Percentiles rank a stretch among this genome's conserved stretches.
phyloP scores from a whole-genome alignment of 1,284 basidiomycete genomes.

The Trametes hirsuta region DNA sequence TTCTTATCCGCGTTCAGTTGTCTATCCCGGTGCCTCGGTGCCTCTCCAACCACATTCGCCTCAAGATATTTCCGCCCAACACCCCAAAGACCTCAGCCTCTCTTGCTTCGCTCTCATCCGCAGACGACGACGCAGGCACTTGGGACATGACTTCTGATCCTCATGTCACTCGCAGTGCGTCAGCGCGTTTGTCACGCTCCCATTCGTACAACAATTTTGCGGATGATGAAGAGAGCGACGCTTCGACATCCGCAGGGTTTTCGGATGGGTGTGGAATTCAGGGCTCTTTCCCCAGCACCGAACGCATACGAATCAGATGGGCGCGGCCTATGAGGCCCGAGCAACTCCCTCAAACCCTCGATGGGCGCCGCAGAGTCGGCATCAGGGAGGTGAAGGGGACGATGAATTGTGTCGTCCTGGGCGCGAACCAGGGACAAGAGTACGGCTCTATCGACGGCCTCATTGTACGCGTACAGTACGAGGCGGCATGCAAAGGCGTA shows the following conservation, averaged over 20 bases:
- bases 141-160: conserved; percentile 83
- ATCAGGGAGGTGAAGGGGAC: conserved; percentile 67
- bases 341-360: conserved; percentile 47
- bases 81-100: conserved; percentile 55
- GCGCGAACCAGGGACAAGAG: conserved; percentile 39
- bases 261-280: conserved; percentile 68
- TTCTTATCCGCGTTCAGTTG: conserved; percentile 46
- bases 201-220: conserved; percentile 70
- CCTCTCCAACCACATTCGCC: conserved; percentile 71
- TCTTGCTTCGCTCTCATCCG: conserved; percentile 72
- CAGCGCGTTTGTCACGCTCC: conserved; percentile 51
- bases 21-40: conserved; percentile 77
- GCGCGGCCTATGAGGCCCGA: conserved; percentile 63
- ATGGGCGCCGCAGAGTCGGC: conserved; percentile 65
- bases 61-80: conserved; percentile 68
- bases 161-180: conserved; percentile 61
- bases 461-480: conserved; percentile 71
- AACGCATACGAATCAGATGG: conserved; percentile 76
- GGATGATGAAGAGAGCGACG: conserved; percentile 81
- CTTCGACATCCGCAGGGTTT: conserved; percentile 55
- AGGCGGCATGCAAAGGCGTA: conserved; percentile 70
- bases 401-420: conserved; percentile 62
- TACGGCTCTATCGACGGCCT: conserved; percentile 50
- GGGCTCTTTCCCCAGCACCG: conserved; percentile 77
- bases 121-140: conserved; percentile 63